These are phyloP conservation scores for Patellifolia procumbens DNA, from an alignment of 179 eudicot genomes.

Conservation along the genomic window DNA sequence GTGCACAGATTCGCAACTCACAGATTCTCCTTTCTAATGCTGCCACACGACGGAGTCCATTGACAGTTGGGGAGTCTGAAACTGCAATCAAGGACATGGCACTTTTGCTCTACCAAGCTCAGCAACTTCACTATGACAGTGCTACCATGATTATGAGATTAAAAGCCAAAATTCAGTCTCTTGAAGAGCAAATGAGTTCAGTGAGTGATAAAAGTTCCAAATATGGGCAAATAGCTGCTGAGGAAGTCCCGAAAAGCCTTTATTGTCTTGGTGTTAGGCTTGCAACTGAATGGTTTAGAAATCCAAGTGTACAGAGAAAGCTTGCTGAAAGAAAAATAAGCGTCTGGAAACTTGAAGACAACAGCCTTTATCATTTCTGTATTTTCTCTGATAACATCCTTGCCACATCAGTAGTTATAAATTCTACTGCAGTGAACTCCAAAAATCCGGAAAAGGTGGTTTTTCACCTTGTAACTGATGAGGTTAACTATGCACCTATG, in stretches of 20 bases:
- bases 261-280: slow-evolving; percentile 79
- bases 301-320: slow-evolving; percentile 41
- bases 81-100: slow-evolving; percentile 75
- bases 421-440: slow-evolving; percentile 72
- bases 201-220: slow-evolving; percentile 72
- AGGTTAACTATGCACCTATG: slow-evolving; percentile 84
- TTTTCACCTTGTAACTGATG: slow-evolving; percentile 84
- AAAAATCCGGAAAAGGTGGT: slow-evolving; percentile 58
- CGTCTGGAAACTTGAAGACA: slow-evolving; percentile 52
- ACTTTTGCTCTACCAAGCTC: slow-evolving; percentile 75
- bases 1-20: slow-evolving; percentile 84
- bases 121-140: slow-evolving; percentile 78
- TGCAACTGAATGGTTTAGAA: slow-evolving; percentile 70
- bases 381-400: slow-evolving; percentile 86
- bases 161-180: slow-evolving; percentile 78
- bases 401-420: slow-evolving; percentile 84
- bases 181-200: slow-evolving; percentile 74
- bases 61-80: slow-evolving; percentile 65
- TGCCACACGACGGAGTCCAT: slow-evolving; percentile 61
- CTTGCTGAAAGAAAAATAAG: slow-evolving; percentile 38
- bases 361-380: slow-evolving; percentile 67
- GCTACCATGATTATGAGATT: slow-evolving; percentile 86
- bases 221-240: slow-evolving; percentile 84
- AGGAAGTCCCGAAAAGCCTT: slow-evolving; percentile 84
- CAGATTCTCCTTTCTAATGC: slow-evolving; percentile 80